A percentile compares a stretch with the other conserved stretches of the same genome.
Conservation (phyloP, 2,329 filamentous ascomycete genomes). For the Colletotrichum neosansevieriae region DNA sequence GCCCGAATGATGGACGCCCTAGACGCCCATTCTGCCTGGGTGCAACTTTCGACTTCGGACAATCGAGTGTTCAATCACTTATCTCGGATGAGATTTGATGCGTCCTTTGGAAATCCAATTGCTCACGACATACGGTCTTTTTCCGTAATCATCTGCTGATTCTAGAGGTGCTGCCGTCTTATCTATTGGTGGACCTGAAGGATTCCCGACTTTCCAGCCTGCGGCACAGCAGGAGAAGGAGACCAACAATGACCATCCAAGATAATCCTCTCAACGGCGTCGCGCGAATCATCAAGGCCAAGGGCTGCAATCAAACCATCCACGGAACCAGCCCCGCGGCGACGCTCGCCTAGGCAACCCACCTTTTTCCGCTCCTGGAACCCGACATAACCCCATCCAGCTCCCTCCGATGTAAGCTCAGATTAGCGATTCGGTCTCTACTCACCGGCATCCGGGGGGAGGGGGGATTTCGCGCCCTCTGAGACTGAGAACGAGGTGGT, state of each 20-base stretch:
- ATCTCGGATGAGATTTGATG: not conserved
- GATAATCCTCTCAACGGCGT: not conserved
- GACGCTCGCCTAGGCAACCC: not conserved
- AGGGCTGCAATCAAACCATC: conserved; percentile 13
- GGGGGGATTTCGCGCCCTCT: too few species aligned
- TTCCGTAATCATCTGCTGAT: not conserved
- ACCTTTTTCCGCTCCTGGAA: not conserved
- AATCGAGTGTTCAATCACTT: not conserved
- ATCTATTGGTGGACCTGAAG: conserved; percentile 35
- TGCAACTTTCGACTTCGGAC: not conserved
- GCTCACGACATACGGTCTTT: not conserved
- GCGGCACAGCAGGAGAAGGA: conserved; percentile 11
- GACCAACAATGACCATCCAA: not conserved
- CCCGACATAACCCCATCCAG: not conserved
- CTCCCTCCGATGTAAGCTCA: conserved; percentile 1
- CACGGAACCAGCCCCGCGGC: not conserved
- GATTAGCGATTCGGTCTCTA: not conserved
- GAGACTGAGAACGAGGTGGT: too few species aligned
- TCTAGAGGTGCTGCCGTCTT: conserved; percentile 1
- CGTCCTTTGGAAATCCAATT: conserved; percentile 22
- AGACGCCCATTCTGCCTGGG: not conserved
- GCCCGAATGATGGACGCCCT: not conserved
- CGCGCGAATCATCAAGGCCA: conserved; percentile 3
- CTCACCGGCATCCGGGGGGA: not conserved
- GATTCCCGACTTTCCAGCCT: conserved; percentile 20